These are phyloP conservation scores for Hydnum rufescens DNA, from an alignment of 768 basidiomycete genomes.

Conservation along the genomic window DNA sequence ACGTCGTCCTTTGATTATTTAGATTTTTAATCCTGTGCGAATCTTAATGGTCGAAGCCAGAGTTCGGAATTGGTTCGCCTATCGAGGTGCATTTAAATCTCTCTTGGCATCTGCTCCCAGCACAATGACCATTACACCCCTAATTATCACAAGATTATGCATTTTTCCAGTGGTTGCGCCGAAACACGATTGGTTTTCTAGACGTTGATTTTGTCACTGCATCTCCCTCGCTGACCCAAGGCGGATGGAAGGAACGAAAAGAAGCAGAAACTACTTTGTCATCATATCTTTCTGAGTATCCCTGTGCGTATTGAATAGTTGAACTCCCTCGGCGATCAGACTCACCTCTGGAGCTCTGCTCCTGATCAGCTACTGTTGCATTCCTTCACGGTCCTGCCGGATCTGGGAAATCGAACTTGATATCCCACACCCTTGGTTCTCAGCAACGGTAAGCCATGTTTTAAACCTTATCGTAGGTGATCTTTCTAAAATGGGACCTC, in stretches of 20 bases:
- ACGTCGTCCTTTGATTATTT: neutral
- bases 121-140: neutral
- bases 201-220: constrained; percentile 13
- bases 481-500: neutral
- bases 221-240: constrained; percentile 12
- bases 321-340: neutral
- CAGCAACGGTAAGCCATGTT: neutral
- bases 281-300: constrained; percentile 58
- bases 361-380: constrained; percentile 37
- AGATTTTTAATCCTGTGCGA: constrained; percentile 89
- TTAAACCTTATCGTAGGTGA: neutral
- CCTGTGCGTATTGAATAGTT: constrained; percentile 27
- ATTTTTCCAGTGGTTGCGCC: constrained; percentile 57
- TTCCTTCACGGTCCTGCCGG: constrained; percentile 74
- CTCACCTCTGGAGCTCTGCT: constrained; percentile 4
- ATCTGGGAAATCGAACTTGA: constrained; percentile 51
- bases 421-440: constrained; percentile 23
- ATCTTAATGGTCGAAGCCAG: constrained; percentile 66
- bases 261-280: constrained; percentile 51
- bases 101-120: neutral
- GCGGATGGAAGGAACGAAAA: constrained; percentile 67
- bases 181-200: constrained; percentile 38
- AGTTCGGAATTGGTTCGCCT: constrained; percentile 69
- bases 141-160: constrained; percentile 33
- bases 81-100: constrained; percentile 30